Conservation (phyloP, 495 filamentous ascomycete genomes). For the Cryomyces antarcticus region DNA sequence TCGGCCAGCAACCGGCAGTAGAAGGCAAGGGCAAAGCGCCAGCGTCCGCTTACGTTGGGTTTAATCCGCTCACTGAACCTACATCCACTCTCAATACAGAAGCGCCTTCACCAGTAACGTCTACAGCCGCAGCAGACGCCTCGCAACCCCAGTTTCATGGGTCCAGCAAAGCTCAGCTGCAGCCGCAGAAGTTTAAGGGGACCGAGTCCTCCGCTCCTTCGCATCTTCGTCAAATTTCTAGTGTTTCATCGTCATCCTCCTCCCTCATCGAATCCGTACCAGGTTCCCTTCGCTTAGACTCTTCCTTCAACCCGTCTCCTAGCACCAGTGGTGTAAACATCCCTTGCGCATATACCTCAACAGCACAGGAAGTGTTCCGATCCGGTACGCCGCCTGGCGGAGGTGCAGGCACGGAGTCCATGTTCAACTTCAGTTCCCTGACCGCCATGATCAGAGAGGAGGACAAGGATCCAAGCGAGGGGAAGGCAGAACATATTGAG, state of each 20-base stretch:
- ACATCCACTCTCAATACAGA: slow-evolving; percentile 15
- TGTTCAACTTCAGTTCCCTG: slow-evolving; percentile 84
- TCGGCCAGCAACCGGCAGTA: neutral
- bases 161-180: no score
- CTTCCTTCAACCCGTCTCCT: slow-evolving; percentile 22
- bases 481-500: slow-evolving; percentile 13
- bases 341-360: slow-evolving; percentile 8
- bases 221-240: slow-evolving; percentile 62
- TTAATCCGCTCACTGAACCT: slow-evolving; percentile 15
- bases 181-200: no score
- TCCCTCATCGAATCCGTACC: slow-evolving; percentile 45
- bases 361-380: slow-evolving; percentile 11
- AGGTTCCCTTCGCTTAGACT: slow-evolving; percentile 27
- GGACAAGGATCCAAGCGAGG: slow-evolving; percentile 22
- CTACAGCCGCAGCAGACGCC: neutral
- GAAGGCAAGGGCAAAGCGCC: slow-evolving; percentile 56
- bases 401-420: slow-evolving; percentile 38
- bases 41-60: slow-evolving; percentile 8
- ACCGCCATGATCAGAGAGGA: slow-evolving; percentile 65
- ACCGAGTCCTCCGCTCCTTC: slow-evolving; percentile 1
- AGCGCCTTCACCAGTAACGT: neutral
- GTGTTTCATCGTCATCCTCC: slow-evolving; percentile 61
- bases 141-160: neutral
- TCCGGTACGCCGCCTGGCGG: slow-evolving; percentile 4
- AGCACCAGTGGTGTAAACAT: slow-evolving; percentile 19